Conservation (phyloP, 352 stramenopile genomes). For the Phytophthora cajani region DNA sequence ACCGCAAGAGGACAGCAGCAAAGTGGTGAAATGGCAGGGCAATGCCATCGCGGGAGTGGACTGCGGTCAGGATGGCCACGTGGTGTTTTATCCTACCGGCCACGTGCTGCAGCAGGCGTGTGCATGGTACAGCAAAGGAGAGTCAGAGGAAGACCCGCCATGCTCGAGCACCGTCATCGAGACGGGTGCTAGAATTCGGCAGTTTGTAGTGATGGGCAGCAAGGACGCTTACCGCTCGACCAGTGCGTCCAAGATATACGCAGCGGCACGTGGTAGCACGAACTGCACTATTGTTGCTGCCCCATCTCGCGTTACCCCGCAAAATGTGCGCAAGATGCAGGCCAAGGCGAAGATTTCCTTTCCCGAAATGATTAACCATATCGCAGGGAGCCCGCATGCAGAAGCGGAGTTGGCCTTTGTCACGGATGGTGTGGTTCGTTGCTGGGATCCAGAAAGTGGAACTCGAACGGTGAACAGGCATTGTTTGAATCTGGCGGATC, state of each 20-base stretch:
- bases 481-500: slow-evolving; percentile 33
- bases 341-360: slow-evolving; percentile 62
- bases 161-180: slow-evolving; percentile 58
- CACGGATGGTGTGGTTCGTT: slow-evolving; percentile 57
- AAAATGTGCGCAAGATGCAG: slow-evolving; percentile 37
- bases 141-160: slow-evolving; percentile 14
- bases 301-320: slow-evolving; percentile 23
- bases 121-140: slow-evolving; percentile 49
- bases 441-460: slow-evolving; percentile 56
- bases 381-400: slow-evolving; percentile 68
- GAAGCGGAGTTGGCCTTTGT: slow-evolving; percentile 68
- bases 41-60: slow-evolving; percentile 64
- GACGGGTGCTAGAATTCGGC: slow-evolving; percentile 60
- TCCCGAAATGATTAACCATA: slow-evolving; percentile 60
- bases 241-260: slow-evolving; percentile 36
- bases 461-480: slow-evolving; percentile 43
- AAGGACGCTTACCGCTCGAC: slow-evolving; percentile 48
- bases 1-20: slow-evolving; percentile 25
- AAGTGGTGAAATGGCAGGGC: slow-evolving; percentile 64
- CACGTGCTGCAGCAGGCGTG: slow-evolving; percentile 72
- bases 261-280: slow-evolving; percentile 50
- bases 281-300: slow-evolving; percentile 49
- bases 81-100: slow-evolving; percentile 75
- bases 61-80: slow-evolving; percentile 38
- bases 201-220: slow-evolving; percentile 65